A percentile compares a stretch with the other conserved stretches of the same genome.
These are phyloP conservation scores for Solanum ossicruentum DNA, from an alignment of 257 asterid genomes.

Conservation along the genomic window DNA sequence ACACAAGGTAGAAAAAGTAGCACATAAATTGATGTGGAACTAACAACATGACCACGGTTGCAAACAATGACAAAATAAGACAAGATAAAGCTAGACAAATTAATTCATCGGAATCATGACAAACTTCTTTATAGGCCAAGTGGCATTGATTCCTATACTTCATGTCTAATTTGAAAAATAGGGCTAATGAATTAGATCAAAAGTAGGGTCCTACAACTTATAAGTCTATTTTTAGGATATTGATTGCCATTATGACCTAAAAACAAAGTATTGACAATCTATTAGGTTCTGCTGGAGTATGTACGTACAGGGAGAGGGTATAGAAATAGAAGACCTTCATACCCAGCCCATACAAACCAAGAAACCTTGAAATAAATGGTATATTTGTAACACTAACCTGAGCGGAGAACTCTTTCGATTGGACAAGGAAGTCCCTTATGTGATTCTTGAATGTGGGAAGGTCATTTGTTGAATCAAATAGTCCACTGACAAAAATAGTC, in stretches of 20 bases:
- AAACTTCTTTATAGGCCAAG: background rate
- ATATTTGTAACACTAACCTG: constrained; percentile 40
- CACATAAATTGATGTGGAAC: background rate
- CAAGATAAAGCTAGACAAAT: background rate
- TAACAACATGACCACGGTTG: background rate
- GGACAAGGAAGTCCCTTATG: constrained; percentile 89
- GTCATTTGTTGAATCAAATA: constrained; percentile 61
- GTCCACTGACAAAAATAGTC: constrained; percentile 78
- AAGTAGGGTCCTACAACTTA: background rate
- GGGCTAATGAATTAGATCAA: background rate
- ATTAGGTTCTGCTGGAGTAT: background rate
- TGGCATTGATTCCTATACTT: background rate
- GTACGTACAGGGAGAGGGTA: background rate
- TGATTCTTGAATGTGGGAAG: constrained; percentile 68
- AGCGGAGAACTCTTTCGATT: constrained; percentile 93
- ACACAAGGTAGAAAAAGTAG: background rate
- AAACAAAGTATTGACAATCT: background rate
- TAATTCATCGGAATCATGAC: background rate
- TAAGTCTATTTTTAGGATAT: background rate
- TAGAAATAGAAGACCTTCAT: background rate
- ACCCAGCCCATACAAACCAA: background rate
- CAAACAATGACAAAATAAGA: background rate
- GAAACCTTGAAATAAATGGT: background rate
- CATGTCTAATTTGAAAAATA: background rate
- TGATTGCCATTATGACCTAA: background rate